Percentiles rank a stretch among this genome's conserved stretches.
These are phyloP conservation scores for Taxillus chinensis DNA, from an alignment of 164 flowering plant species.

Conservation along the genomic window DNA sequence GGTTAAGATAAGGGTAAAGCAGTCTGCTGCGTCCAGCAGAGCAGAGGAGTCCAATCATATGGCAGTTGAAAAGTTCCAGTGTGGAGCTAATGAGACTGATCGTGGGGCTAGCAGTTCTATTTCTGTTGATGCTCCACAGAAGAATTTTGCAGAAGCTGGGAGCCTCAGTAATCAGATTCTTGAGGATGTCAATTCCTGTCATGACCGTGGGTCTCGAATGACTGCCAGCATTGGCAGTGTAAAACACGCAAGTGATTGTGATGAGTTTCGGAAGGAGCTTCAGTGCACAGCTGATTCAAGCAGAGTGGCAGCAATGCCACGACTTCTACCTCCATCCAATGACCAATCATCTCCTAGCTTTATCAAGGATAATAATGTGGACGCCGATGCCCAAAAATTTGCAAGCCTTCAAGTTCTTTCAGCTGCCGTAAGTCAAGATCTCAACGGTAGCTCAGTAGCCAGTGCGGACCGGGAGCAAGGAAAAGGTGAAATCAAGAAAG, in stretches of 20 bases:
- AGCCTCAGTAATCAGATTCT: conserved; percentile 47
- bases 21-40: conserved; percentile 59
- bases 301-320: conserved; percentile 14
- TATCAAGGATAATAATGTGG: conserved; percentile 27
- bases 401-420: conserved; percentile 35
- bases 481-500: conserved; percentile 41
- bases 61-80: conserved; percentile 38
- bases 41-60: conserved; percentile 40
- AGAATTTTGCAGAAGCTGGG: conserved; percentile 34
- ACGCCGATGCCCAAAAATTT: conserved; percentile 25
- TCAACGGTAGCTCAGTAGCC: conserved; percentile 19
- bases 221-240: conserved; percentile 89
- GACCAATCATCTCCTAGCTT: conserved; percentile 27
- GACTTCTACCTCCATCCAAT: conserved; percentile 15
- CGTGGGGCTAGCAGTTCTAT: conserved; percentile 70
- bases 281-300: conserved; percentile 96
- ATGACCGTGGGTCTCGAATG: conserved; percentile 64
- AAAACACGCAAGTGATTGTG: conserved; percentile 45
- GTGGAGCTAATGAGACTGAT: conserved; percentile 36
- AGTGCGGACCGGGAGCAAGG: conserved; percentile 14
- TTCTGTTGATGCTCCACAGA: conserved; percentile 82
- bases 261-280: conserved; percentile 60
- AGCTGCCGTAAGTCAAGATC: conserved; percentile 11
- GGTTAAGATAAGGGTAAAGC: conserved; percentile 66
- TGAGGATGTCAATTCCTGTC: conserved; percentile 81